These are phyloP conservation scores for Termitomyces sp. DNA, from an alignment of 768 basidiomycete genomes.

Conservation along the genomic window DNA sequence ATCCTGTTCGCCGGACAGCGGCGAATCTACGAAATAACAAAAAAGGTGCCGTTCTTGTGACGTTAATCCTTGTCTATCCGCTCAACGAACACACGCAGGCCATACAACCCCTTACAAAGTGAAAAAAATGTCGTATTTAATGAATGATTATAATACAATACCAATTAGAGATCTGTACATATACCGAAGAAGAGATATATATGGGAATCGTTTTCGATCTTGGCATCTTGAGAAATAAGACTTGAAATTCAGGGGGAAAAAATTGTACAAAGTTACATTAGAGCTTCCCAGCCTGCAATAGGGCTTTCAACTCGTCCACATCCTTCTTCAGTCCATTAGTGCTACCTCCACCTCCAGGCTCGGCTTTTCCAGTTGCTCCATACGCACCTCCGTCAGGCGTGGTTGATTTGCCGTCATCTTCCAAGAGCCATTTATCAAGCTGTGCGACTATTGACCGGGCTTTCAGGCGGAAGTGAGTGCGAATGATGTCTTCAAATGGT, in stretches of 20 bases:
- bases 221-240: background rate
- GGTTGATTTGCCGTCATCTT: conserved; percentile 68
- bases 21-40: conserved; percentile 72
- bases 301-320: conserved; percentile 61
- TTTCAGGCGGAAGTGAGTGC: conserved; percentile 88
- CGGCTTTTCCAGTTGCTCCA: conserved; percentile 21
- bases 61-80: background rate
- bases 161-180: background rate
- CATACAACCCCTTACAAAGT: conserved; percentile 9
- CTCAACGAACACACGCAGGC: conserved; percentile 5
- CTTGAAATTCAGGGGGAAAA: background rate
- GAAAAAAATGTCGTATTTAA: conserved; percentile 1
- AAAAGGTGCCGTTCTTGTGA: conserved; percentile 28
- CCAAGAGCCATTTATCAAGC: conserved; percentile 70
- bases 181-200: background rate
- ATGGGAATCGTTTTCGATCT: background rate
- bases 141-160: background rate
- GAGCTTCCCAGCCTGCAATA: conserved; percentile 23
- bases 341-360: conserved; percentile 38
- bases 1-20: conserved; percentile 90
- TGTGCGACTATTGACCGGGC: conserved; percentile 62
- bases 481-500: conserved; percentile 82
- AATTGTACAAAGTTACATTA: background rate
- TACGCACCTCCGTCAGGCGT: conserved; percentile 48
- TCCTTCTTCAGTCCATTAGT: conserved; percentile 63